These are phyloP conservation scores for Fusarium poae DNA, from an alignment of 2,329 filamentous ascomycete genomes.

Conservation along the genomic window DNA sequence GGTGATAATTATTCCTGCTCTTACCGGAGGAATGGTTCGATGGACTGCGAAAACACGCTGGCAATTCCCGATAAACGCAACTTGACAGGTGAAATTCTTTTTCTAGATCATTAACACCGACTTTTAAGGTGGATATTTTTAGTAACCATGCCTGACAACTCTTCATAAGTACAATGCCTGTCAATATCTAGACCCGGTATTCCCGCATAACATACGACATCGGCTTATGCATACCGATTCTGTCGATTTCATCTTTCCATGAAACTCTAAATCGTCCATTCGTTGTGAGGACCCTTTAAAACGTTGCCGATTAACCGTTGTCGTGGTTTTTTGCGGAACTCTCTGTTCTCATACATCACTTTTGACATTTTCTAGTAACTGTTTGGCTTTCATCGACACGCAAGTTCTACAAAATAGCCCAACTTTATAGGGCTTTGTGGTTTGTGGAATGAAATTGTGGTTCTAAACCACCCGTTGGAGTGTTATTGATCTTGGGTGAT, in stretches of 20 bases:
- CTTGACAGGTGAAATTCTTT: neutral
- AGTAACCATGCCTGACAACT: neutral
- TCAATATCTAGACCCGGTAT: neutral
- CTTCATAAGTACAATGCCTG: neutral
- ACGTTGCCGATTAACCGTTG: conserved; percentile 27
- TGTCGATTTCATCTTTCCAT: neutral
- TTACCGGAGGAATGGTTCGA: neutral
- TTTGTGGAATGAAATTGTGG: conserved; percentile 49
- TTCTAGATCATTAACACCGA: neutral
- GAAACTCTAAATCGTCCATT: neutral
- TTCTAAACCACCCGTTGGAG: conserved; percentile 64
- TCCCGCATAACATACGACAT: neutral
- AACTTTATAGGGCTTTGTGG: no score
- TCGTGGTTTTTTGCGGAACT: conserved; percentile 31
- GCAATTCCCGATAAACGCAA: neutral
- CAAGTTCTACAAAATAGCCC: conserved; percentile 55
- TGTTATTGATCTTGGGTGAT: conserved; percentile 43
- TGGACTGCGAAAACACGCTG: neutral
- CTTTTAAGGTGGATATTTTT: neutral
- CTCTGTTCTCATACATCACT: conserved; percentile 44
- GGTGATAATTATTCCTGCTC: no score
- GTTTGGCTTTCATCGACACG: conserved; percentile 49
- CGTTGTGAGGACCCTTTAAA: neutral
- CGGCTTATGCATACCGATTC: neutral
- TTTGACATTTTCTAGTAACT: conserved; percentile 22